Evolutionary conservation across 192 early-diverging fungal species (phyloP).

Genomic region (Coemansia sp.): DNA sequence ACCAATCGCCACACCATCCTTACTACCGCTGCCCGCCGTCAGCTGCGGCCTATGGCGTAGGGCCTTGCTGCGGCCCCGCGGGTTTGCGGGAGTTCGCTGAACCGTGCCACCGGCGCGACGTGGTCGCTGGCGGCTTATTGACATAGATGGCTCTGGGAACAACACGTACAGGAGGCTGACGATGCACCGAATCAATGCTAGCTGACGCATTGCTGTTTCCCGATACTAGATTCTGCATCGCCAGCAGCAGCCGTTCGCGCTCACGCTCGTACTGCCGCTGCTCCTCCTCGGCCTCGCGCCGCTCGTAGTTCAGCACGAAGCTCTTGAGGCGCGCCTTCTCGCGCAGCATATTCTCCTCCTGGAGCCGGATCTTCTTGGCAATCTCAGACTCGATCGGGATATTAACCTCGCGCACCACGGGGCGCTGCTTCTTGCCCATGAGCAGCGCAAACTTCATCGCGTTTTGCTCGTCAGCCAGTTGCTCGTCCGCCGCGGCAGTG

Average conservation of each 20-base stretch:
- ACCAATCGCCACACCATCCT: background rate
- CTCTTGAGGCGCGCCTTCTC: slow-evolving; percentile 90
- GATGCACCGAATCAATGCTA: slow-evolving; percentile 5
- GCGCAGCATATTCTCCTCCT: slow-evolving; percentile 84
- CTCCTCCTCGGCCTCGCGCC: slow-evolving; percentile 47
- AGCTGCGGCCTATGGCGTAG: background rate
- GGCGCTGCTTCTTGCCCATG: slow-evolving; percentile 48
- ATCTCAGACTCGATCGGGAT: slow-evolving; percentile 68
- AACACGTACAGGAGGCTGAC: background rate
- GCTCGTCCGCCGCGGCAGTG: background rate
- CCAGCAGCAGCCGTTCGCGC: slow-evolving; percentile 4
- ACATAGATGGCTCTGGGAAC: slow-evolving; percentile 36
- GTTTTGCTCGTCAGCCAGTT: slow-evolving; percentile 8
- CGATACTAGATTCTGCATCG: background rate
- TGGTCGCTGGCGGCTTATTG: slow-evolving; percentile 4
- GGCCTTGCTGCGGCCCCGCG: background rate
- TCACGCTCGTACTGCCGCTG: slow-evolving; percentile 17
- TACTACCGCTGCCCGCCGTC: background rate
- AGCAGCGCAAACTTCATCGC: slow-evolving; percentile 46
- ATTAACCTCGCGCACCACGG: slow-evolving; percentile 32
- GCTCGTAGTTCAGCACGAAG: slow-evolving; percentile 88
- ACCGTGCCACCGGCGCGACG: slow-evolving; percentile 12
- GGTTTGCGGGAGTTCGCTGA: slow-evolving; percentile 1
- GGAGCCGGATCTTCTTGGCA: slow-evolving; percentile 75
- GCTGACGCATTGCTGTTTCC: background rate